These are phyloP conservation scores for Colletotrichum liaoningense DNA, from an alignment of 2,329 filamentous ascomycete genomes.

Conservation along the genomic window DNA sequence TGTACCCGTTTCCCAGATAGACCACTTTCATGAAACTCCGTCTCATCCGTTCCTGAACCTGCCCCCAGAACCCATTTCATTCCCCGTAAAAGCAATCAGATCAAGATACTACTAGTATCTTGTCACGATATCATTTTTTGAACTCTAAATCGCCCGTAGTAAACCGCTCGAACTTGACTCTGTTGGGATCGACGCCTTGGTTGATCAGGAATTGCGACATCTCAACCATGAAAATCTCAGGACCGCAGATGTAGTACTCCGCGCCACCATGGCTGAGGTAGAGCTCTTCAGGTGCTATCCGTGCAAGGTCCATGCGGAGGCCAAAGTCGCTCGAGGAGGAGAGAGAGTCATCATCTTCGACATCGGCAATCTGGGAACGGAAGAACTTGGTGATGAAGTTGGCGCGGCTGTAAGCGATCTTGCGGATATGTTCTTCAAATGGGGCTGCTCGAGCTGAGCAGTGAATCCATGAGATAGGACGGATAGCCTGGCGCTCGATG, in stretches of 20 bases:
- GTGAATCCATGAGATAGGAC: slow-evolving; percentile 70
- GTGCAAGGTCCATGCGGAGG: slow-evolving; percentile 59
- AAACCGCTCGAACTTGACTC: slow-evolving; percentile 60
- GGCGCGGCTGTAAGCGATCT: slow-evolving; percentile 51
- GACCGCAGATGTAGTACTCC: slow-evolving; percentile 67
- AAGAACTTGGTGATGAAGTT: slow-evolving; percentile 58
- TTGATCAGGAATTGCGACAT: slow-evolving; percentile 56
- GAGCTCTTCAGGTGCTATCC: slow-evolving; percentile 56
- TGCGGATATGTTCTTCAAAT: slow-evolving; percentile 64
- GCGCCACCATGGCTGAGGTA: slow-evolving; percentile 57
- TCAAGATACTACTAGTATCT: neutral
- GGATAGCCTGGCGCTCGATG: slow-evolving; percentile 53
- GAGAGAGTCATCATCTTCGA: slow-evolving; percentile 53
- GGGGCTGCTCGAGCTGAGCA: slow-evolving; percentile 60
- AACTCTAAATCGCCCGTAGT: slow-evolving; percentile 56
- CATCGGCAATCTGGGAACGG: slow-evolving; percentile 59
- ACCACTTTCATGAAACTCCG: slow-evolving; percentile 15
- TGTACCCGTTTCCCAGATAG: slow-evolving; percentile 1
- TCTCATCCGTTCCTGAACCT: neutral
- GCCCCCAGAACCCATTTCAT: neutral
- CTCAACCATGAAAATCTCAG: slow-evolving; percentile 66
- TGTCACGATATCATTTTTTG: neutral
- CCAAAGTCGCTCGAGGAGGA: slow-evolving; percentile 55
- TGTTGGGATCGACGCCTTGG: slow-evolving; percentile 50
- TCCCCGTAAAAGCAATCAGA: neutral